Base-by-base conservation (phyloP, 371 early-diverging fungal genomes). In the Phascolomyces articulosus region DNA sequence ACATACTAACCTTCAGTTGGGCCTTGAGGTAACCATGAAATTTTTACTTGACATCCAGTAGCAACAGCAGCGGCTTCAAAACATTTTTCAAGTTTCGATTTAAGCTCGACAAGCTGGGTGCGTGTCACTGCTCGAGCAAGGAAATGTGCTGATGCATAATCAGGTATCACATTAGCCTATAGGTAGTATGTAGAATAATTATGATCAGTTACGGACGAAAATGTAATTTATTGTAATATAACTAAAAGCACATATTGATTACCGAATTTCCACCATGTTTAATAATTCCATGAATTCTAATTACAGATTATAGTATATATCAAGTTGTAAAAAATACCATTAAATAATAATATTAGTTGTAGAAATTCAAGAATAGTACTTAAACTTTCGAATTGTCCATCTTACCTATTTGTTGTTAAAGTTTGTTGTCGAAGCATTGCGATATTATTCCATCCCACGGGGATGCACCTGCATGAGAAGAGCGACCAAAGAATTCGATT, bases 271-370 rank as follows among this genome's bases (percentile, higher is more conserved):
- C 91, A 23, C 90, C 93, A 38, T 87, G 66, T 8, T 75, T 84
- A 60, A 93, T 91, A 54, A 93, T 85, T 41, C 90, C 91, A 60
- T 93, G 94, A 26, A 92, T 74, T 55, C 91, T 78, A 48, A 26
- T 48, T n/a, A n/a, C n/a, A n/a, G 28, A 16, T 24, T 24, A 16
- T 47, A 18, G 44, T 56, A 63, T 4, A 10, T 49, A 7, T 3
- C 16, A 40, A 55, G 10, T 3, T 15, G 11, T 27, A 28, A 40
- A 41, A 15, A 28, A 21, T 41, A 48, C 4, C 10, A 49, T 40
- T 34, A 53, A 26, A 38, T 40, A 21, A 26, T 0, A 34, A 34
- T 11, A 2, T 2, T 34, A 11, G 9, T 34, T 34, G 34, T 6
- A 9, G 11, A 34, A 34, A n/a, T n/a, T n/a, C n/a, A n/a, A n/a